Percentiles rank a stretch among this genome's conserved stretches.
phyloP scores from a whole-genome alignment of 2,329 filamentous ascomycete genomes.

The Penicillium hordei region DNA sequence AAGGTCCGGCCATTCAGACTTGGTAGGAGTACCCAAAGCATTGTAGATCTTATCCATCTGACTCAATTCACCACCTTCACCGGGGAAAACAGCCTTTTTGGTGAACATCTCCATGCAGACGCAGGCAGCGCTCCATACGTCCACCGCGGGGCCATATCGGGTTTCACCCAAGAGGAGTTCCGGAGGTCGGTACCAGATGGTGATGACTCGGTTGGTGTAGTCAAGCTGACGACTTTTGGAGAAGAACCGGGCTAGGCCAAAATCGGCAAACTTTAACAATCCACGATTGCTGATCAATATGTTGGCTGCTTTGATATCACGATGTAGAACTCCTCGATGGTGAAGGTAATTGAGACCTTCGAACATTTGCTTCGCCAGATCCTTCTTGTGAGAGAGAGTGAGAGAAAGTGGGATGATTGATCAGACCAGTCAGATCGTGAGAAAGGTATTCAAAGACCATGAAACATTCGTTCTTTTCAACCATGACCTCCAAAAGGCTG shows the following conservation, averaged over 20 bases:
- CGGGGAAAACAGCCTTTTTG: conserved; percentile 87
- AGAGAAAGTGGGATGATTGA: conserved; percentile 95
- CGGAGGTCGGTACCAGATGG: conserved; percentile 94
- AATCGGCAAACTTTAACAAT: conserved; percentile 89
- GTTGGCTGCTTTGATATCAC: conserved; percentile 97
- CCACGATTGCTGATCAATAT: conserved; percentile 90
- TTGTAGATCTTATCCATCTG: conserved; percentile 97
- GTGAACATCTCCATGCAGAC: conserved; percentile 97
- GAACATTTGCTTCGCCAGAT: conserved; percentile 89
- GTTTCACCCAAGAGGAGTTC: conserved; percentile 90
- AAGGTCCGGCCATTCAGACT: conserved; percentile 81
- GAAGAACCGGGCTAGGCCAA: conserved; percentile 93
- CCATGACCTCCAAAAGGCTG: conserved; percentile 94
- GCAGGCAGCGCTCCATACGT: conserved; percentile 96
- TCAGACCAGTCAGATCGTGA: conserved; percentile 88
- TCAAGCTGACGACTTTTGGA: conserved; percentile 88
- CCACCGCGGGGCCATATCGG: conserved; percentile 82
- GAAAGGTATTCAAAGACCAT: conserved; percentile 99
- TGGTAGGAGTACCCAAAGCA: conserved; percentile 82
- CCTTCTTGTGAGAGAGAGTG: conserved; percentile 82
- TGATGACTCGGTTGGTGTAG: conserved; percentile 98
- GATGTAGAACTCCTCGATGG: conserved; percentile 86
- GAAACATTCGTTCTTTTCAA: conserved; percentile 97
- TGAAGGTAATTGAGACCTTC: conserved; percentile 93
- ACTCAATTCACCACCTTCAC: conserved; percentile 91